These are phyloP conservation scores for Aspergillus ibericus DNA, from an alignment of 2,329 filamentous ascomycete genomes.

Conservation along the genomic window DNA sequence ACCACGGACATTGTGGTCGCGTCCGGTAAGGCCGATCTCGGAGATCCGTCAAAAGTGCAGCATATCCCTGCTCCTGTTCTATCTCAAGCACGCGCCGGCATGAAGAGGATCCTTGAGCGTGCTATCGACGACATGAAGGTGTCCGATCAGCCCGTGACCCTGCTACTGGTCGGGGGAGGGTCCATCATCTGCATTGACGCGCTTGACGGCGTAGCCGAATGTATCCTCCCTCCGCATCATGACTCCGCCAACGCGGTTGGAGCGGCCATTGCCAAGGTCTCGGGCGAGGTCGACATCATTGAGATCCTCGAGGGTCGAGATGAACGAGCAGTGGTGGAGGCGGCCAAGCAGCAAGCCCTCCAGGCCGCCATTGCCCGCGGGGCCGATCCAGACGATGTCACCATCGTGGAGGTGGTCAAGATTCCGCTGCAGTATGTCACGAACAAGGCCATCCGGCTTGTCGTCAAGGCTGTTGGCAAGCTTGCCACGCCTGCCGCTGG, in stretches of 20 bases:
- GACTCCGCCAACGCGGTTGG: constrained; percentile 63
- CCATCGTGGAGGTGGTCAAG: constrained; percentile 47
- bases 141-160: constrained; percentile 52
- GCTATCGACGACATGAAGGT: constrained; percentile 60
- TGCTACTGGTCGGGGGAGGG: constrained; percentile 61
- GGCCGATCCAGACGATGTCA: constrained; percentile 36
- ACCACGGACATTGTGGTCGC: constrained; percentile 52
- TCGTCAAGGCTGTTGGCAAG: constrained; percentile 36
- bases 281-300: constrained; percentile 55
- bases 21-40: constrained; percentile 16
- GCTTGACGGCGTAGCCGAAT: constrained; percentile 52
- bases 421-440: constrained; percentile 40
- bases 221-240: constrained; percentile 53
- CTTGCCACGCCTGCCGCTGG: not conserved
- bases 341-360: constrained; percentile 22
- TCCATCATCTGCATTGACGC: constrained; percentile 52
- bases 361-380: constrained; percentile 23
- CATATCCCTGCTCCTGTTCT: not conserved
- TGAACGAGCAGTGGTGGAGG: constrained; percentile 22
- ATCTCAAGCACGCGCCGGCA: constrained; percentile 24
- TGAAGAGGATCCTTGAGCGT: constrained; percentile 48
- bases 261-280: constrained; percentile 59
- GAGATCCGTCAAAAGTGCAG: constrained; percentile 10
- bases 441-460: constrained; percentile 44
- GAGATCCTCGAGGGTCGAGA: constrained; percentile 43